Conservation (phyloP, 768 basidiomycete genomes). For the Russula olivacea region DNA sequence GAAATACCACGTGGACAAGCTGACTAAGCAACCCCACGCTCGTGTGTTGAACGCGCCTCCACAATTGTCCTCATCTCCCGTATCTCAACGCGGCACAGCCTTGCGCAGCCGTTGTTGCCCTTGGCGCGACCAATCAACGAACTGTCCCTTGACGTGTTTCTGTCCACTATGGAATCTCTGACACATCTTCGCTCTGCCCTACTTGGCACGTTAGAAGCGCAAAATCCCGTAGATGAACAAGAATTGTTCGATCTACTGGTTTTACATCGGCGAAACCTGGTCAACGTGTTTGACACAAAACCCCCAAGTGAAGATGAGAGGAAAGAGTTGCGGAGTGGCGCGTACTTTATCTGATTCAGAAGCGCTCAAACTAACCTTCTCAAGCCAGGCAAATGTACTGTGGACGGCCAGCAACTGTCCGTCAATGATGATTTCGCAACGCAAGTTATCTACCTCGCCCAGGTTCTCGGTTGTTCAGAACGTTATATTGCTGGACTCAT, state of each 20-base stretch:
- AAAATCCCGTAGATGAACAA: slow-evolving; percentile 52
- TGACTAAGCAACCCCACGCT: background rate
- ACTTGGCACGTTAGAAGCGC: slow-evolving; percentile 42
- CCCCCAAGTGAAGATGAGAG: slow-evolving; percentile 57
- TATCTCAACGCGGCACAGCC: too few relatives aligned
- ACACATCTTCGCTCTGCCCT: slow-evolving; percentile 51
- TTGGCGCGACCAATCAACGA: too few relatives aligned
- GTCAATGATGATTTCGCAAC: slow-evolving; percentile 76
- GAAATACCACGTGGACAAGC: too few relatives aligned
- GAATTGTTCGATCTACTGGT: slow-evolving; percentile 72
- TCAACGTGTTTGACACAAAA: slow-evolving; percentile 61
- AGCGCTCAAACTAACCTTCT: background rate
- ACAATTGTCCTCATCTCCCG: too few relatives aligned
- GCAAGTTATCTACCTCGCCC: slow-evolving; percentile 71
- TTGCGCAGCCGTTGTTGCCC: too few relatives aligned
- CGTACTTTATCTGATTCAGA: slow-evolving; percentile 23
- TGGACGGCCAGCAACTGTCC: slow-evolving; percentile 61
- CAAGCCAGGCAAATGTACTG: slow-evolving; percentile 54
- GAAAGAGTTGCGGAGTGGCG: slow-evolving; percentile 63
- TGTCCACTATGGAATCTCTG: slow-evolving; percentile 50
- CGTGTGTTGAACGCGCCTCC: background rate
- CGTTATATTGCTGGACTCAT: slow-evolving; percentile 67
- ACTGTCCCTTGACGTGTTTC: background rate
- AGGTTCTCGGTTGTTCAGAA: slow-evolving; percentile 79
- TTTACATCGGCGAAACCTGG: slow-evolving; percentile 56